A percentile compares a stretch with the other conserved stretches of the same genome.
Conservation (phyloP, 179 eudicot species). For the Patellifolia procumbens region DNA sequence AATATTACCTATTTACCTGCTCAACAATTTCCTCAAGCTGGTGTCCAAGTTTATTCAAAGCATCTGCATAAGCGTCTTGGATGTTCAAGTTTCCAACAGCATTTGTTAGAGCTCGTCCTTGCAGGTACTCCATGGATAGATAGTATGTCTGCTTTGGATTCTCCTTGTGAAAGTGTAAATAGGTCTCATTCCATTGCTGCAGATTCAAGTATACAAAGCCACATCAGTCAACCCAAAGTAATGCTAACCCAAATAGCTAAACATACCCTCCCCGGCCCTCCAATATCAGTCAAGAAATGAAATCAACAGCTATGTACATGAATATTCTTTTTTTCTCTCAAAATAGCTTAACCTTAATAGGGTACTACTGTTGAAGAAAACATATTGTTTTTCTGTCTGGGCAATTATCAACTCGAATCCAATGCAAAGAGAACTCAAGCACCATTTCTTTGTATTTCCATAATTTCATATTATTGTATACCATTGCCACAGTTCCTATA, state of each 20-base stretch:
- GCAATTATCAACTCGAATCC: not conserved
- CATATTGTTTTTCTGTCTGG: not conserved
- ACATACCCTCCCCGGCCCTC: not conserved
- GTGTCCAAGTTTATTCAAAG: conserved; percentile 84
- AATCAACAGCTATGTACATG: not conserved
- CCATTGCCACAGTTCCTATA: not conserved
- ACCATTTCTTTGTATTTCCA: not conserved
- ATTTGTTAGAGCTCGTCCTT: conserved; percentile 95
- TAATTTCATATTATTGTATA: not conserved
- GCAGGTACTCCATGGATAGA: conserved; percentile 96
- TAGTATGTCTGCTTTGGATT: conserved; percentile 98
- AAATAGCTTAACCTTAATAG: not conserved
- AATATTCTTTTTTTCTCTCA: not conserved
- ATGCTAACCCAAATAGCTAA: not conserved
- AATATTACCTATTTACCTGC: conserved; percentile 49
- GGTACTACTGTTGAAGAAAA: not conserved
- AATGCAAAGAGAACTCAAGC: not conserved
- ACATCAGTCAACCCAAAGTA: conserved; percentile 14
- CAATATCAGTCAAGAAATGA: not conserved
- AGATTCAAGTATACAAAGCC: conserved; percentile 19
- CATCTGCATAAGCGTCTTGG: conserved; percentile 81
- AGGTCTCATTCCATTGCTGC: conserved; percentile 99
- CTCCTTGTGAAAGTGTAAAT: conserved; percentile 73
- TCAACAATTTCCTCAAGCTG: conserved; percentile 85
- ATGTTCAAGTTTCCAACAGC: conserved; percentile 90